phyloP scores from a whole-genome alignment of 1,284 basidiomycete species.

The Amanita bisporigera region DNA sequence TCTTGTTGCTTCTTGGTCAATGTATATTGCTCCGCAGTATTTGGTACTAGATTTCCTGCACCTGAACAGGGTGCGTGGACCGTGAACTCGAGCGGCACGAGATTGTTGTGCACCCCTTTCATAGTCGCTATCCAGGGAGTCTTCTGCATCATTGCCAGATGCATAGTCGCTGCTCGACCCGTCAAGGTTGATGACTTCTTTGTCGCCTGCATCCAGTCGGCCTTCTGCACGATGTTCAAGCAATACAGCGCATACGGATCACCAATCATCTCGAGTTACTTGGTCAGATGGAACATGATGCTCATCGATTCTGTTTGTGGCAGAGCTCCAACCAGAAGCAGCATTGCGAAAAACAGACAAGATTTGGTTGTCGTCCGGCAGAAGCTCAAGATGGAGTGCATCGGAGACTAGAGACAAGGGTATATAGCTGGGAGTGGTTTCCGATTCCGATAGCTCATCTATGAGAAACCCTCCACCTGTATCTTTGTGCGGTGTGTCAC shows the following conservation, averaged over 20 bases:
- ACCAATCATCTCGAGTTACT: slow-evolving; percentile 70
- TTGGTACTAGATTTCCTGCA: slow-evolving; percentile 8
- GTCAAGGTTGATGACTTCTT: neutral
- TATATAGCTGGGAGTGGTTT: slow-evolving; percentile 45
- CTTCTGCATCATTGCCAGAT: slow-evolving; percentile 18
- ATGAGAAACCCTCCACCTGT: slow-evolving; percentile 28
- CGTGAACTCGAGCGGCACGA: slow-evolving; percentile 31
- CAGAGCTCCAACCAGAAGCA: slow-evolving; percentile 63
- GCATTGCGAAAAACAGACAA: slow-evolving; percentile 73
- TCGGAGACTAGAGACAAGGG: slow-evolving; percentile 61
- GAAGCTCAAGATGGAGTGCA: slow-evolving; percentile 69
- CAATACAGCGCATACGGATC: slow-evolving; percentile 72
- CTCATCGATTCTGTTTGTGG: slow-evolving; percentile 25
- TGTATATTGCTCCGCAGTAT: slow-evolving; percentile 18
- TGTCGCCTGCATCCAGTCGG: slow-evolving; percentile 22
- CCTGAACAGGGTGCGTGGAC: slow-evolving; percentile 36
- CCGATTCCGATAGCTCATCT: too few relatives aligned
- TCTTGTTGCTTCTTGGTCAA: slow-evolving; percentile 59
- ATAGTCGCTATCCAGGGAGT: slow-evolving; percentile 43
- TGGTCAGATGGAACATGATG: slow-evolving; percentile 31
- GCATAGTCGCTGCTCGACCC: neutral
- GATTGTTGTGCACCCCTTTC: neutral
- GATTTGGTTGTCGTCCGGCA: slow-evolving; percentile 69
- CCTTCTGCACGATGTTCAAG: slow-evolving; percentile 49
- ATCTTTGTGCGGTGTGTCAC: neutral